phyloP scores from a whole-genome alignment of 2,329 filamentous ascomycete genomes.

The Aspergillus sp. region DNA sequence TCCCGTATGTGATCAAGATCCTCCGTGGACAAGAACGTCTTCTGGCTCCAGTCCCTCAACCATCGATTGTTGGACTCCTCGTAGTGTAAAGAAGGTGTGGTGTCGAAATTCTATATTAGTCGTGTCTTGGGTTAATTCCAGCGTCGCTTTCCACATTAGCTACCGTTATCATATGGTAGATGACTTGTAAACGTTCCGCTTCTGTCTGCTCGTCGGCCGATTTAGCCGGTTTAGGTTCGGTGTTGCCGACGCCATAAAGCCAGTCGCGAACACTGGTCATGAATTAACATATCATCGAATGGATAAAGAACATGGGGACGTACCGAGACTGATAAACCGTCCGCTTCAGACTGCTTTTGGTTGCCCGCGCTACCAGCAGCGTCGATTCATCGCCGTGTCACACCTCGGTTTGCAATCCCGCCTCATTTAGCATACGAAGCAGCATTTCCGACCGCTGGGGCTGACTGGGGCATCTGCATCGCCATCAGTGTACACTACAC shows the following conservation, averaged over 20 bases:
- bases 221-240: conserved; percentile 62
- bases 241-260: conserved; percentile 79
- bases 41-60: conserved; percentile 64
- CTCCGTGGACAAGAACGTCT: conserved; percentile 40
- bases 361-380: conserved; percentile 70
- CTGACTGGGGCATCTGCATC: conserved; percentile 58
- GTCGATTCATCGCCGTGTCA: conserved; percentile 68
- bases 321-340: conserved; percentile 78
- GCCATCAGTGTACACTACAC: no score
- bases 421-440: conserved; percentile 64
- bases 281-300: no score
- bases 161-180: conserved; percentile 76
- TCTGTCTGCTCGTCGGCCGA: conserved; percentile 72
- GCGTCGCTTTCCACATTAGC: conserved; percentile 68
- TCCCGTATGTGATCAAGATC: conserved; percentile 70
- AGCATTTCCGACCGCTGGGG: conserved; percentile 69
- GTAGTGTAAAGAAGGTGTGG: conserved; percentile 74
- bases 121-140: conserved; percentile 61
- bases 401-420: conserved; percentile 80
- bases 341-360: conserved; percentile 65
- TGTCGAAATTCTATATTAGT: conserved; percentile 64
- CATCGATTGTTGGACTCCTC: conserved; percentile 66
- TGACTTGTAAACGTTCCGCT: conserved; percentile 77
- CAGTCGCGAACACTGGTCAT: conserved; percentile 72
- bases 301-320: no score